Conservation (phyloP, 129 eudicot species). For the Escallonia herrerae region DNA sequence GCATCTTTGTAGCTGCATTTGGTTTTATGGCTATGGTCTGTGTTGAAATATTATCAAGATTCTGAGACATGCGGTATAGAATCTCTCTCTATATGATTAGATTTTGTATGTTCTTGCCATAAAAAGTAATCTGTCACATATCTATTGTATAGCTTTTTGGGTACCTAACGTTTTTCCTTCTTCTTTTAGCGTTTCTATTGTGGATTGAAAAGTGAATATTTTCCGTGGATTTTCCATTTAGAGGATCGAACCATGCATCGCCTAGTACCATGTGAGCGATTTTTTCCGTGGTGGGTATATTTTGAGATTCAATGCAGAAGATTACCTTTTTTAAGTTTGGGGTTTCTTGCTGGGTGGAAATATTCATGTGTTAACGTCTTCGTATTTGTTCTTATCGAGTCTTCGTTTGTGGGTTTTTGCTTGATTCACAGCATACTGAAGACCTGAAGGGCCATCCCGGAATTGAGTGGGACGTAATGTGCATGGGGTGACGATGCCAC, state of each 20-base stretch:
- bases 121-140: slow-evolving; percentile 11
- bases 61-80: slow-evolving; percentile 19
- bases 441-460: slow-evolving; percentile 20
- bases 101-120: slow-evolving; percentile 4
- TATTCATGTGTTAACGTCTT: background rate
- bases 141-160: slow-evolving; percentile 8
- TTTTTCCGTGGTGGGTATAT: background rate
- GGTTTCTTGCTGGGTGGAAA: background rate
- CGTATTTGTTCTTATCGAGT: background rate
- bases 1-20: slow-evolving; percentile 16
- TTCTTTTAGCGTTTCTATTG: slow-evolving; percentile 4
- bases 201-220: background rate
- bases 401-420: slow-evolving; percentile 2
- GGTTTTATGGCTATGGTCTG: background rate
- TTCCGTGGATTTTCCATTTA: background rate
- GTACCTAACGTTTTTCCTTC: slow-evolving; percentile 14
- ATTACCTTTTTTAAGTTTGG: background rate
- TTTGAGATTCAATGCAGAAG: background rate
- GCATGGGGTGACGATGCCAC: slow-evolving; percentile 99
- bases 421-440: slow-evolving; percentile 12
- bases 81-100: background rate
- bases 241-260: background rate
- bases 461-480: slow-evolving; percentile 51
- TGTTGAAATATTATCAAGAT: slow-evolving; percentile 8
- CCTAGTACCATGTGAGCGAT: background rate